phyloP scores from a whole-genome alignment of 129 eudicot species.

The Erigeron canadensis region DNA sequence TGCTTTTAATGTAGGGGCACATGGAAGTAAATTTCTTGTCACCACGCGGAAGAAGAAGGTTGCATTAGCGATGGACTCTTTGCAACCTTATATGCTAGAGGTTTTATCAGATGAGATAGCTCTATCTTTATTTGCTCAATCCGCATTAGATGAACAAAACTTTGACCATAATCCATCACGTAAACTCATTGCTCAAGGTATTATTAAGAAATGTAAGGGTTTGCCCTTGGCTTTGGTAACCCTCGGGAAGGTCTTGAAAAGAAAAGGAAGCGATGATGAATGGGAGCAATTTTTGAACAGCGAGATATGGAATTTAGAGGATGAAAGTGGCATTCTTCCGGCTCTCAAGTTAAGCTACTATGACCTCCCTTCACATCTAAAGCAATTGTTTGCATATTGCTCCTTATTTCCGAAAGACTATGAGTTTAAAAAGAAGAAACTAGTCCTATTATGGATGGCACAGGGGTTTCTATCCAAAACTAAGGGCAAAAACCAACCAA shows the following conservation, averaged over 20 bases:
- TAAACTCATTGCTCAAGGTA: conserved; percentile 16
- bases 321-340: neutral
- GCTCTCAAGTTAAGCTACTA: neutral
- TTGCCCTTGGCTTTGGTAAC: neutral
- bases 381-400: neutral
- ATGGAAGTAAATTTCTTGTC: conserved; percentile 19
- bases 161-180: conserved; percentile 16
- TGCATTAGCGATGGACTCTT: neutral
- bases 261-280: neutral
- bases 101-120: conserved; percentile 15
- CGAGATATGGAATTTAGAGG: neutral
- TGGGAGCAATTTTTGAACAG: neutral
- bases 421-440: neutral
- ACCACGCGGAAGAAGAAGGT: conserved; percentile 34
- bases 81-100: conserved; percentile 10
- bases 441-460: neutral
- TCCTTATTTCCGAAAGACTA: neutral
- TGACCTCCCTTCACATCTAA: neutral
- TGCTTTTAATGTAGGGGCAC: conserved; percentile 29
- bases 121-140: conserved; percentile 27
- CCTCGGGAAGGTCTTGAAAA: neutral
- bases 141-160: conserved; percentile 10
- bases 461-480: neutral
- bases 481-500: neutral
- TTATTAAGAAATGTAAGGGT: conserved; percentile 7